Evolutionary conservation across 2,329 filamentous ascomycete species (phyloP), one percentile per base, ranked within the genome.

Genomic region (Bertia moriformis): DNA sequence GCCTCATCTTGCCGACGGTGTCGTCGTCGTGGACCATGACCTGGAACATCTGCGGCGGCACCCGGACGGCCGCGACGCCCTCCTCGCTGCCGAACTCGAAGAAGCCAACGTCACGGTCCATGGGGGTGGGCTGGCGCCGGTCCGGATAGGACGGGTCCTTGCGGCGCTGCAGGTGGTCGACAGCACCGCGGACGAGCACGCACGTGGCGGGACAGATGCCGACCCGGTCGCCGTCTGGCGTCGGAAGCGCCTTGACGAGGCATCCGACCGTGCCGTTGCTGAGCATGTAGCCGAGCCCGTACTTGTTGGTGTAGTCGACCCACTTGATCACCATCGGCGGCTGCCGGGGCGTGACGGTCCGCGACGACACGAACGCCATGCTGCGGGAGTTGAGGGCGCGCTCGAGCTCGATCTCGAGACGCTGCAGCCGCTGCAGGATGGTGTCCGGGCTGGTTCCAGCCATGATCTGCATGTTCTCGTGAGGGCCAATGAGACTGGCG

Each of bases 241-340:
- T 54, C 2, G 68, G 66, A 39, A 76, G 69, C 42, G 69, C 71
- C 18, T 67, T 63, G 38, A 77, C 61, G 38, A 80, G 73, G 46
- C 81, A 87, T 14, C 83, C 84, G 15, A 88, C 78, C 44, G 78
- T 86, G 19, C 84, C 83, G 46, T 89, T 82, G 44, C 84, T 84
- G 40, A 91, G 63, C 42, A 89, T 85, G 51, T 89, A 91, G 24
- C 84, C 84, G 14, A 91, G 68, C 12, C 84, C 84, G 54, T 87
- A 86, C 54, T 87, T 87, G 57, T 87, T 85, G 42, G 83, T 86
- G 56, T 91, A 91, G 54, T 91, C 84, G 4, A 91, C 84, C 84
- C 84, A 91, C 52, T 88, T 86, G 10, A 80, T 72, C 12, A 80
- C 75, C 35, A 80, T 71, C 51, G 77, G 60, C 51, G 80, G 69